Conservation (phyloP, 139 green algal species). For the Trebouxia sp. region DNA sequence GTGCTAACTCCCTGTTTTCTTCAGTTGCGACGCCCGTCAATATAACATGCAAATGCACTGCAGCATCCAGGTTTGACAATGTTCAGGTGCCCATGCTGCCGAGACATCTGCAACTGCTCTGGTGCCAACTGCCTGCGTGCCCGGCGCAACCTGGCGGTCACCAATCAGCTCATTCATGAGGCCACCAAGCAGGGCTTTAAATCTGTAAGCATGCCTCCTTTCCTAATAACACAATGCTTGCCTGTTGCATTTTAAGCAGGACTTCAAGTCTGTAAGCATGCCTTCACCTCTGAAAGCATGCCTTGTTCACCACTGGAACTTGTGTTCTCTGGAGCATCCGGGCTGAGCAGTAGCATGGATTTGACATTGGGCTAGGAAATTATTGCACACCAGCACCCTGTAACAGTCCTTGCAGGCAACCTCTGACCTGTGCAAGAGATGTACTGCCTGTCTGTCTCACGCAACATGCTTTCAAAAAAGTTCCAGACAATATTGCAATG, state of each 20-base stretch:
- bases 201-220: constrained; percentile 41
- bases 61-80: neutral
- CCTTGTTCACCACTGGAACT: neutral
- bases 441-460: no score
- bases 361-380: neutral
- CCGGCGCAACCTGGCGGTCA: constrained; percentile 43
- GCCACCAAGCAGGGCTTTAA: constrained; percentile 52
- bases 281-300: no score
- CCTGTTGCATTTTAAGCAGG: neutral
- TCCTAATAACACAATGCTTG: neutral
- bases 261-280: neutral
- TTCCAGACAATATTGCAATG: no score
- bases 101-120: constrained; percentile 72
- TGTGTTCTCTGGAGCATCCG: neutral
- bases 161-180: constrained; percentile 56
- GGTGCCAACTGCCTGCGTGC: constrained; percentile 52
- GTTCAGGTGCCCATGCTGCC: neutral
- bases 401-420: no score
- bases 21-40: neutral
- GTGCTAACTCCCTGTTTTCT: neutral
- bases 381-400: neutral
- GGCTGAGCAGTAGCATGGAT: neutral
- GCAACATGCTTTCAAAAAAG: no score
- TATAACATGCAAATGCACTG: neutral
- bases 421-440: no score